Evolutionary conservation across 441 rosid species (phyloP).

Genomic region (Pelargonium exstipulatum): DNA sequence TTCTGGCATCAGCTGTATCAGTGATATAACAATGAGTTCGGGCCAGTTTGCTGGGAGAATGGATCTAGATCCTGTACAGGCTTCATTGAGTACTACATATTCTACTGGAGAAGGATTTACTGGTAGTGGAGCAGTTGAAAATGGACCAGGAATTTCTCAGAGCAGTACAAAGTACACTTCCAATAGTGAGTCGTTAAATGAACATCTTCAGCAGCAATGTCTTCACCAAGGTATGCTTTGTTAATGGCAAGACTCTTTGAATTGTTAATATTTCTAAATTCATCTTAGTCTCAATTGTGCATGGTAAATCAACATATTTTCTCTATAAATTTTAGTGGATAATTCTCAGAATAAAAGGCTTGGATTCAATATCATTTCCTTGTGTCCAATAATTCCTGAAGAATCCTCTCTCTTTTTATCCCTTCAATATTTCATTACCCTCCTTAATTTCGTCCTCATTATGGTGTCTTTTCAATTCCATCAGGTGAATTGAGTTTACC

Average conservation of each 20-base stretch:
- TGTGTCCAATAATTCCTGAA: not conserved
- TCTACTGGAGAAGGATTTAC: conserved; percentile 22
- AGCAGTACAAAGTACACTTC: conserved; percentile 10
- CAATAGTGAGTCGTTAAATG: conserved; percentile 18
- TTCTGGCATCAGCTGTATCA: conserved; percentile 4
- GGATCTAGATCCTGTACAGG: conserved; percentile 23
- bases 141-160: conserved; percentile 18
- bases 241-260: not conserved
- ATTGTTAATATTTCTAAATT: not conserved
- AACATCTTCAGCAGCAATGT: conserved; percentile 16
- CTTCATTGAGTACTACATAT: conserved; percentile 21
- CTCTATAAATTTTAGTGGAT: not conserved
- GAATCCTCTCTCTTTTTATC: not conserved
- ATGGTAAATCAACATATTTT: not conserved
- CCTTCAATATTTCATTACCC: not conserved
- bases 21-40: not conserved
- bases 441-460: not conserved
- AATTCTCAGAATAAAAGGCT: conserved; percentile 2
- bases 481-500: not conserved
- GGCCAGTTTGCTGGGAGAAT: conserved; percentile 17
- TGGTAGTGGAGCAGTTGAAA: conserved; percentile 24
- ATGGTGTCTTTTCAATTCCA: conserved; percentile 4
- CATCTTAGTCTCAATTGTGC: not conserved
- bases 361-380: not conserved
- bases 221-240: conserved; percentile 18